A percentile compares a stretch with the other conserved stretches of the same genome.
phyloP scores from a whole-genome alignment of 2,329 filamentous ascomycete genomes.

The Fusarium liriodendri region DNA sequence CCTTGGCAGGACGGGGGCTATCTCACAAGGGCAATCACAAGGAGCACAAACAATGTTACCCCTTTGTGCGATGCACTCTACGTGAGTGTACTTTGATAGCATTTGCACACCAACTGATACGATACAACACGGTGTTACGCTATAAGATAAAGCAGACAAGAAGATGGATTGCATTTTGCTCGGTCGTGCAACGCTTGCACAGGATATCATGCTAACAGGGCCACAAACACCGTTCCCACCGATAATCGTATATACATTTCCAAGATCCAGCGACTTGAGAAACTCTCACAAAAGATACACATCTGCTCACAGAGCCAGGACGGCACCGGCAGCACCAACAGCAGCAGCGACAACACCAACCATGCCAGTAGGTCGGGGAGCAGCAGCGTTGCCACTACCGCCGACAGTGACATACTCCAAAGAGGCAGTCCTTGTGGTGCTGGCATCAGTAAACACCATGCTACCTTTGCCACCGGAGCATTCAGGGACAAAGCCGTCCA shows the following conservation, averaged over 20 bases:
- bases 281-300: background rate
- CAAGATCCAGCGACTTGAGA: background rate
- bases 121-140: background rate
- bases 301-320: background rate
- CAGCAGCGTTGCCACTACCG: background rate
- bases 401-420: conserved; percentile 9
- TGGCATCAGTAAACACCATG: conserved; percentile 21
- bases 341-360: conserved; percentile 12
- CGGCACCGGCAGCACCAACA: conserved; percentile 10
- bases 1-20: background rate
- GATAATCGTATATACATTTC: background rate
- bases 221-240: background rate
- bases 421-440: conserved; percentile 15
- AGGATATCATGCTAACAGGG: background rate
- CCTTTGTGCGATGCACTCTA: background rate
- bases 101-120: background rate
- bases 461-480: background rate
- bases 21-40: background rate
- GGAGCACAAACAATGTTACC: background rate
- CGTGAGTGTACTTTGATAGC: background rate
- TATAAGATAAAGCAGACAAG: background rate
- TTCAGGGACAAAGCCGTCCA: background rate
- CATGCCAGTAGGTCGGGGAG: background rate
- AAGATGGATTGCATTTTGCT: background rate
- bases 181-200: background rate